Percentiles rank a stretch among this genome's conserved stretches.
phyloP scores from a whole-genome alignment of 768 basidiomycete genomes.

The Trametes cinnabarina region DNA sequence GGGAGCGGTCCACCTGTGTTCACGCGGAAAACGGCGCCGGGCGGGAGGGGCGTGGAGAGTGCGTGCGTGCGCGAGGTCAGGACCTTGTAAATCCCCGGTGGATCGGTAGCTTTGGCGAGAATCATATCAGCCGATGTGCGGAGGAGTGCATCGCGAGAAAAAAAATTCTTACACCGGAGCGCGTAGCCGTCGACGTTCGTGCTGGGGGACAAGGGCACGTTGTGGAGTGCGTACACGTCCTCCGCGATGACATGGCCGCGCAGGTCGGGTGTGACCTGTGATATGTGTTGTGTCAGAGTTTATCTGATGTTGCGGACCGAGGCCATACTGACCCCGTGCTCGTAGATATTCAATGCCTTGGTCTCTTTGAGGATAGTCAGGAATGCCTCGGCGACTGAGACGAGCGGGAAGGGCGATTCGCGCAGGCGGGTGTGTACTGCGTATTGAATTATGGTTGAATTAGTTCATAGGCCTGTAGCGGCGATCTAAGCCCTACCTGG shows the following conservation, averaged over 20 bases:
- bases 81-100: constrained; percentile 65
- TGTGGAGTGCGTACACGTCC: constrained; percentile 61
- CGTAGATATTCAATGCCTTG: constrained; percentile 38
- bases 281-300: no score
- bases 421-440: constrained; percentile 71
- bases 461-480: not conserved
- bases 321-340: constrained; percentile 41
- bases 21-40: constrained; percentile 61
- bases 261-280: constrained; percentile 58
- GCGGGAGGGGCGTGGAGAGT: constrained; percentile 41
- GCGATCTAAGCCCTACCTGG: constrained; percentile 46
- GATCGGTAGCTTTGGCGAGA: constrained; percentile 50
- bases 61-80: constrained; percentile 50
- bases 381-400: constrained; percentile 67
- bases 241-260: constrained; percentile 72
- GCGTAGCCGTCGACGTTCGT: constrained; percentile 93
- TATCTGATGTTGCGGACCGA: no score
- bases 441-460: not conserved
- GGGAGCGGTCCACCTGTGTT: constrained; percentile 88
- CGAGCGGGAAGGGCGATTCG: constrained; percentile 71
- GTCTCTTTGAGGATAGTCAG: constrained; percentile 50
- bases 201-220: constrained; percentile 63
- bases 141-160: not conserved
- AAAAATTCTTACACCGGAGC: constrained; percentile 55
- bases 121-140: not conserved